A percentile compares a stretch with the other conserved stretches of the same genome.
Conservation (phyloP, 208 protist species). For the Trypanosoma vivax region DNA sequence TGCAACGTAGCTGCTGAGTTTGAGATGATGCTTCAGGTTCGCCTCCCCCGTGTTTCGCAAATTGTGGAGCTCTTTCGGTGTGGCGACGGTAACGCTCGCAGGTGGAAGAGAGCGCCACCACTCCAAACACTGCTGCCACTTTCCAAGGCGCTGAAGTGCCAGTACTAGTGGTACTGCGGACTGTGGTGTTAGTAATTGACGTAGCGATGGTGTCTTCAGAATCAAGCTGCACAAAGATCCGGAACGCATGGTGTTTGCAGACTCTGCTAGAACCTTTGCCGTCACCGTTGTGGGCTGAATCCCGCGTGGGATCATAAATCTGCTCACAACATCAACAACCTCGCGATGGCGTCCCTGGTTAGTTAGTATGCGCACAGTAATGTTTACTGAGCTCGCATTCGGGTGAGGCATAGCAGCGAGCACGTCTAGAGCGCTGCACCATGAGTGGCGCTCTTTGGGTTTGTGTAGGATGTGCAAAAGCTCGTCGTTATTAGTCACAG, state of each 20-base stretch:
- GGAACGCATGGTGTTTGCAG: constrained; percentile 24
- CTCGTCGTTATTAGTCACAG: constrained; percentile 18
- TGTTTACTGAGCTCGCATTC: constrained; percentile 17
- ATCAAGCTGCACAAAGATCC: constrained; percentile 3
- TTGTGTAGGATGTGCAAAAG: constrained; percentile 8
- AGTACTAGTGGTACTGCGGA: constrained; percentile 16
- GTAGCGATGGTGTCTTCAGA: constrained; percentile 4
- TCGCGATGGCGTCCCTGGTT: constrained; percentile 15
- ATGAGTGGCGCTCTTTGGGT: constrained; percentile 17
- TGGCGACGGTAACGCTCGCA: not conserved
- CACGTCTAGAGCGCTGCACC: constrained; percentile 7
- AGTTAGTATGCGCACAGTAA: constrained; percentile 11
- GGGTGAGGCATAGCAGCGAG: constrained; percentile 10
- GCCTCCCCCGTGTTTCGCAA: not conserved
- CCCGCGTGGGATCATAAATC: constrained; percentile 6
- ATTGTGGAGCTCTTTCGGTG: not conserved
- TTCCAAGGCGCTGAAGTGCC: constrained; percentile 12
- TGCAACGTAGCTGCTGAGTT: constrained; percentile 58
- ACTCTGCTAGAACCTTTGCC: constrained; percentile 14
- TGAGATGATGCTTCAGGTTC: constrained; percentile 30
- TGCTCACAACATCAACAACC: constrained; percentile 4
- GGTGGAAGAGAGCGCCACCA: constrained; percentile 18
- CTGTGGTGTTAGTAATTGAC: not conserved
- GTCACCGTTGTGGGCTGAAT: constrained; percentile 12
- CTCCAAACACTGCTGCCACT: constrained; percentile 9